Evolutionary conservation across 179 eudicot genomes (phyloP).

Genomic region (Sideroxylon spinosum): DNA sequence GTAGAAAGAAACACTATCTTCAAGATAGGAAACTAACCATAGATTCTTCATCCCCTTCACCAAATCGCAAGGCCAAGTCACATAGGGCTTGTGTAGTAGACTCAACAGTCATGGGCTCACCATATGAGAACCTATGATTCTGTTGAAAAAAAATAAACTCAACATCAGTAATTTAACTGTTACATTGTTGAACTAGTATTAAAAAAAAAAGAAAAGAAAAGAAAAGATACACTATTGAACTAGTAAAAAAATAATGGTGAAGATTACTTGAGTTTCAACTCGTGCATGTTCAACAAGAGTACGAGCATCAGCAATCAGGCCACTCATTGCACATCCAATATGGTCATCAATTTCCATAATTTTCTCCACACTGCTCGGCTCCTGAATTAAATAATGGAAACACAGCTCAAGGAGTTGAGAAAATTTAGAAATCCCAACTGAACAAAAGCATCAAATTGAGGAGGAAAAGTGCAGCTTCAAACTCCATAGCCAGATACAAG

Average conservation of each 20-base stretch:
- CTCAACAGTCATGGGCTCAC: conserved; percentile 99
- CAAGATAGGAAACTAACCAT: conserved; percentile 49
- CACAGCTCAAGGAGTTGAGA: background rate
- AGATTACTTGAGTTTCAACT: conserved; percentile 87
- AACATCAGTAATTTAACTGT: background rate
- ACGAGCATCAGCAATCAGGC: conserved; percentile 98
- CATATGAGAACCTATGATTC: conserved; percentile 99
- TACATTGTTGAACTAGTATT: conserved; percentile 1
- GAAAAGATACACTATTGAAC: too few relatives aligned
- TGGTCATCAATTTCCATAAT: conserved; percentile 99
- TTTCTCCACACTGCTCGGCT: conserved; percentile 98
- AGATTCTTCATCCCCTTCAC: conserved; percentile 98
- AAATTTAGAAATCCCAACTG: background rate
- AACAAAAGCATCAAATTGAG: background rate
- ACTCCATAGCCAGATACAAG: background rate
- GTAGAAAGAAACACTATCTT: too few relatives aligned
- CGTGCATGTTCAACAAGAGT: conserved; percentile 99
- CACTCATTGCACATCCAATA: conserved; percentile 99
- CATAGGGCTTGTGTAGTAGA: conserved; percentile 97
- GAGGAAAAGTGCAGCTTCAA: background rate
- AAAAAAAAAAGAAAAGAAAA: background rate
- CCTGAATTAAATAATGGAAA: conserved; percentile 38
- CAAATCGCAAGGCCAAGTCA: conserved; percentile 92
- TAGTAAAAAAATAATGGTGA: background rate
- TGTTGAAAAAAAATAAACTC: conserved; percentile 24